Evolutionary conservation across 768 basidiomycete species (phyloP), one percentile per base, ranked within the genome.

Genomic region (Nidularia sp.): DNA sequence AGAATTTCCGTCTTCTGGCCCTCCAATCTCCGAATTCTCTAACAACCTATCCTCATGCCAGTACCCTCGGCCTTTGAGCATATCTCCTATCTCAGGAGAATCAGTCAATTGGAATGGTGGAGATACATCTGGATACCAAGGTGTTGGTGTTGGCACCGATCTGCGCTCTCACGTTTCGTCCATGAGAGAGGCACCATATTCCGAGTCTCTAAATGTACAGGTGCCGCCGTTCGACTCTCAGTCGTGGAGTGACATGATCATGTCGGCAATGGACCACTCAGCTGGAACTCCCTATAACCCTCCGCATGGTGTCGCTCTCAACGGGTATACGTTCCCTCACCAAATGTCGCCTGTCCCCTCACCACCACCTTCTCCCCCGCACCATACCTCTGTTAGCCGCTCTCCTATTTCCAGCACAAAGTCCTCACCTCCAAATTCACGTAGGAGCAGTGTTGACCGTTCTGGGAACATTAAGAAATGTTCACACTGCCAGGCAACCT

Each of bases 401-500:
- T 35, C 48, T 49, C 57, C 59, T 22, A 60, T 64, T 25, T 53
- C 54, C 9, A 53, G 52, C 22, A 31, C 8, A 12, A 55, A 50
- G 31, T 56, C 63, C 10, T 58, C 66, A 3, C 53, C 66, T 12
- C 51, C 59, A n/a, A 55, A 46, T 6, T 65, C 66, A 49, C 62
- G 66, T 12, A 56, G 64, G 47, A 52, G 55, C 6, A 70, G 70
- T 36, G 61, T 66, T 10, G 66, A 70, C 36, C 63, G 61, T 18
- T 53, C 69, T 10, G 57, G 63, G 15, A 56, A 60, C 7, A 63
- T 64, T 13, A 78, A 76, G 52, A 65, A 64, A 5, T 78, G 76
- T 53, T 77, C 76, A 0, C 75, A 78, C 57, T 78, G 76, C 53
- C 69, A 68, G 32, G 75, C 75, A 10, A 78, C 75, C 0, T 68